phyloP scores from a whole-genome alignment of 805 yeast genomes.

The Kurtzmaniella cleridarum region DNA sequence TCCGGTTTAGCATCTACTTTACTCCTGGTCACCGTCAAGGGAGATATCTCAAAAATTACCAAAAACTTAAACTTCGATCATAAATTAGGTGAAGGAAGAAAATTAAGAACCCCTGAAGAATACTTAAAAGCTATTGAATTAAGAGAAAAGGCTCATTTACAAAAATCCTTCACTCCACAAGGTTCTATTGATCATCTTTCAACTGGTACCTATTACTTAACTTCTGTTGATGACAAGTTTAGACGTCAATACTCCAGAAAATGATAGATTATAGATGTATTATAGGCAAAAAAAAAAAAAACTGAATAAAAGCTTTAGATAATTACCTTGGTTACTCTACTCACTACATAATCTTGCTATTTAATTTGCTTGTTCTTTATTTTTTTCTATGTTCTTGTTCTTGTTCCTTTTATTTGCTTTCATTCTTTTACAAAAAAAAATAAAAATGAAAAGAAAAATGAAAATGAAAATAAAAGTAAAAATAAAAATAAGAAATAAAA shows the following conservation, averaged over 20 bases:
- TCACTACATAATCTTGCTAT: too few species aligned
- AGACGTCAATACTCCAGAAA: slow-evolving; percentile 77
- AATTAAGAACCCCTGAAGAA: slow-evolving; percentile 63
- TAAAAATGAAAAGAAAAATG: too few species aligned
- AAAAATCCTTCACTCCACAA: slow-evolving; percentile 71
- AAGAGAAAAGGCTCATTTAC: slow-evolving; percentile 86
- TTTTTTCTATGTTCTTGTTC: too few species aligned
- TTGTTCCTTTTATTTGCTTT: too few species aligned
- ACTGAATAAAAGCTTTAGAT: not conserved
- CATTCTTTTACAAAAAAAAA: too few species aligned
- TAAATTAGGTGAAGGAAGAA: slow-evolving; percentile 61
- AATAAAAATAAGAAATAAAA: too few species aligned
- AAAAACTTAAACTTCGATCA: slow-evolving; percentile 60
- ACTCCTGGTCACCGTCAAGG: slow-evolving; percentile 72
- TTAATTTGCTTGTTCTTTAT: too few species aligned
- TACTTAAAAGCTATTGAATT: slow-evolving; percentile 76
- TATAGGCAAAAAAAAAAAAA: too few species aligned
- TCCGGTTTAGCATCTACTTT: slow-evolving; percentile 94
- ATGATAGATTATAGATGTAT: slow-evolving; percentile 30
- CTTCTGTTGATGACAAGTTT: slow-evolving; percentile 78
- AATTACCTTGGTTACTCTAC: too few species aligned
- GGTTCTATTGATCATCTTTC: slow-evolving; percentile 72
- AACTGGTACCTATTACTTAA: slow-evolving; percentile 78
- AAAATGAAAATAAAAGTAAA: too few species aligned
- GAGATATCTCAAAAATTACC: slow-evolving; percentile 69